phyloP scores from a whole-genome alignment of 768 basidiomycete species.

The Naganishia friedmannii region DNA sequence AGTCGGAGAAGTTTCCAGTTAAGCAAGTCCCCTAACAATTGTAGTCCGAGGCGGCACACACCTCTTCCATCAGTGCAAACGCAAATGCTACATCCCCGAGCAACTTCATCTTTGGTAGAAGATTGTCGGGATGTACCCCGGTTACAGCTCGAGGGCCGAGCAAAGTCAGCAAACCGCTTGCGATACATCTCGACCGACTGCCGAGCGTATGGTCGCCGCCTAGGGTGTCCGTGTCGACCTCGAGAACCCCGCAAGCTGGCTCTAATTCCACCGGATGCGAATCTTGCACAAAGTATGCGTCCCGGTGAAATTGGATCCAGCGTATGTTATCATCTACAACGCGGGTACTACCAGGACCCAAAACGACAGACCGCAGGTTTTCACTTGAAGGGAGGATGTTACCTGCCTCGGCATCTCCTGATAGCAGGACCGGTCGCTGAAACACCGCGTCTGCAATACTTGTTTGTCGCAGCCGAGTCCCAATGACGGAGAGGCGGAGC shows the following conservation, averaged over 20 bases:
- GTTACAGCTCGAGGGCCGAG: not conserved
- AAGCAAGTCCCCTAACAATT: too few species aligned
- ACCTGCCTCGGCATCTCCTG: not conserved
- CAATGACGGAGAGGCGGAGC: not conserved
- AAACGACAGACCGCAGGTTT: not conserved
- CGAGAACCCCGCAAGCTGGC: not conserved
- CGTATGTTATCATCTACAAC: not conserved
- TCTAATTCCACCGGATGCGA: not conserved
- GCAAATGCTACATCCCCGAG: not conserved
- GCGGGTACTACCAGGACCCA: not conserved
- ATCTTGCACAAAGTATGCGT: not conserved
- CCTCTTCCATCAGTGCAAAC: not conserved
- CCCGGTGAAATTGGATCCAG: not conserved
- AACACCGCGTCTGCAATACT: not conserved
- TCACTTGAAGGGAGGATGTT: not conserved
- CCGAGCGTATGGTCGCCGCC: not conserved
- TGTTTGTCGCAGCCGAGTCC: not conserved
- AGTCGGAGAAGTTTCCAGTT: not conserved
- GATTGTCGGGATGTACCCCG: not conserved
- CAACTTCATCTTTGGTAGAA: not conserved
- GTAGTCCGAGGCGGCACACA: not conserved
- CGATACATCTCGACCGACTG: not conserved
- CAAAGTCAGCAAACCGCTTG: not conserved
- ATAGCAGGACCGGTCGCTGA: not conserved
- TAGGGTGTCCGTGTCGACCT: not conserved